Evolutionary conservation across 176 grass and related monocot species (phyloP).

Genomic region (Secale cereale): DNA sequence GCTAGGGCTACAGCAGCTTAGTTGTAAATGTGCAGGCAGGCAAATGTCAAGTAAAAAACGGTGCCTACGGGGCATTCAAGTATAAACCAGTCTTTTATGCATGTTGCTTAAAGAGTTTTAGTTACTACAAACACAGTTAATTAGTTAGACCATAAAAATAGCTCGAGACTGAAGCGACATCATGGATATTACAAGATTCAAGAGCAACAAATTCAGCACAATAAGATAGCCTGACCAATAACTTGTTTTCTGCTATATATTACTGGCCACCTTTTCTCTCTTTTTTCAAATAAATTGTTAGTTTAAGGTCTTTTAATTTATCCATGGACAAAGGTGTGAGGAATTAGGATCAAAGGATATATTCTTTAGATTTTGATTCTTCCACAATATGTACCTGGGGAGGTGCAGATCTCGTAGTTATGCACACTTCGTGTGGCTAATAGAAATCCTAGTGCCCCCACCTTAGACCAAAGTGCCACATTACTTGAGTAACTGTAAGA

Average conservation of each 20-base stretch:
- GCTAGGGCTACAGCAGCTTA: background rate
- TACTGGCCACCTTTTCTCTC: background rate
- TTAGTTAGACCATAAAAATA: background rate
- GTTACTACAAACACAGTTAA: background rate
- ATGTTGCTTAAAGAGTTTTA: background rate
- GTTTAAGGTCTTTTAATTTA: background rate
- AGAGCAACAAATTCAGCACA: background rate
- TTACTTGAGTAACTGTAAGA: slow-evolving; percentile 13
- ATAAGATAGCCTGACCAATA: slow-evolving; percentile 9
- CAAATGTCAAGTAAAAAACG: background rate
- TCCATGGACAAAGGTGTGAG: slow-evolving; percentile 20
- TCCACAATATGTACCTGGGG: slow-evolving; percentile 46
- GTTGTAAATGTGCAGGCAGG: slow-evolving; percentile 4
- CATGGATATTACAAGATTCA: background rate
- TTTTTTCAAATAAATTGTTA: background rate
- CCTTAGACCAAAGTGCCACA: slow-evolving; percentile 19
- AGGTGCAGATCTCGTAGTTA: slow-evolving; percentile 42
- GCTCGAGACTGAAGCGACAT: background rate
- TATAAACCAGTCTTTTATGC: background rate
- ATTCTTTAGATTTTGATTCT: slow-evolving; percentile 50
- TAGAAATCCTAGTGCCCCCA: slow-evolving; percentile 37
- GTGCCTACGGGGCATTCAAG: background rate
- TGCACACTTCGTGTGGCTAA: slow-evolving; percentile 52
- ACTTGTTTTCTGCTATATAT: slow-evolving; percentile 9
- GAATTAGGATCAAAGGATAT: slow-evolving; percentile 26